These are phyloP conservation scores for Vitis vinifera DNA, from an alignment of 164 flowering plant species.

Conservation along the genomic window DNA sequence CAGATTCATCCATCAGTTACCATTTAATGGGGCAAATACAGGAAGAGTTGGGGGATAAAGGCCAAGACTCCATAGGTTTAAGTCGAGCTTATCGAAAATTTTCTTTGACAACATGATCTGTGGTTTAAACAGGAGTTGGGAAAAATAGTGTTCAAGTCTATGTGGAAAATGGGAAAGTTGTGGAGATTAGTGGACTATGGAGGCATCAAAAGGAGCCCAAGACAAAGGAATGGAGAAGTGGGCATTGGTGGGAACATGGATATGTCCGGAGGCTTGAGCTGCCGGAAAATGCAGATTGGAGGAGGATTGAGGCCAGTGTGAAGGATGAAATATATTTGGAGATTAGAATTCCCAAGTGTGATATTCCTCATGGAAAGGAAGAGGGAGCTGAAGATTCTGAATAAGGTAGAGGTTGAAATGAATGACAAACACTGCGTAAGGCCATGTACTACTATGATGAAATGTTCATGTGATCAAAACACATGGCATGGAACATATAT, in stretches of 20 bases:
- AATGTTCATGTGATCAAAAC: background rate
- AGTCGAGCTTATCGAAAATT: background rate
- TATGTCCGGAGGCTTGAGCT: constrained; percentile 79
- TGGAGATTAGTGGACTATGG: constrained; percentile 79
- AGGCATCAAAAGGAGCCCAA: constrained; percentile 44
- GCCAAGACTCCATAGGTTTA: constrained; percentile 1
- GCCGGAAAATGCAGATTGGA: constrained; percentile 75
- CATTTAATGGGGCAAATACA: background rate
- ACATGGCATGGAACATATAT: background rate
- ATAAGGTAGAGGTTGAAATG: background rate
- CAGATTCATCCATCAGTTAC: too few species aligned
- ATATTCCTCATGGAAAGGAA: constrained; percentile 22
- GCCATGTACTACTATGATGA: background rate
- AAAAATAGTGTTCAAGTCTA: constrained; percentile 37
- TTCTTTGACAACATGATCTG: background rate
- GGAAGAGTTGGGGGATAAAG: constrained; percentile 5
- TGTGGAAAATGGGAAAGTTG: constrained; percentile 59
- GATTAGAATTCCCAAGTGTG: constrained; percentile 57
- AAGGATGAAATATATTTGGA: constrained; percentile 50
- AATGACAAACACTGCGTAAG: background rate
- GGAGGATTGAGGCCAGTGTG: constrained; percentile 45
- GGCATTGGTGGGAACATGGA: constrained; percentile 87
- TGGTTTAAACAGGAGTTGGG: constrained; percentile 37
- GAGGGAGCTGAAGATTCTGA: constrained; percentile 15
- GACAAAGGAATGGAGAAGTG: constrained; percentile 64